A percentile compares a stretch with the other conserved stretches of the same genome.
phyloP scores from a whole-genome alignment of 345 rosid genomes.

The Passiflora organensis region DNA sequence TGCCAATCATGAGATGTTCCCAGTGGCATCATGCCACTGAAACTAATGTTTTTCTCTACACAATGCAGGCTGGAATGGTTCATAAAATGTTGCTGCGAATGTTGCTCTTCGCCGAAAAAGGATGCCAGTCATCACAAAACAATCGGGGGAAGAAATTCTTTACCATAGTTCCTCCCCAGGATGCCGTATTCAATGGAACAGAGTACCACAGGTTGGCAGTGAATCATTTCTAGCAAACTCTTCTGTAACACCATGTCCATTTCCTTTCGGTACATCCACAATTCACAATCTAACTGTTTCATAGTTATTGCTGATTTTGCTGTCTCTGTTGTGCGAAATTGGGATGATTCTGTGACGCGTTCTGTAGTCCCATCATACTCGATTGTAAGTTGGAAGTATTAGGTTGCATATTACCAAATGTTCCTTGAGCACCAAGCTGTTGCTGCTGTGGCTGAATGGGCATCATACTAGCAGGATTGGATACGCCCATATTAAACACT shows the following conservation, averaged over 20 bases:
- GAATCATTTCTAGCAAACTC: too few relatives aligned
- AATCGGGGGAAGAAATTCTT: too few relatives aligned
- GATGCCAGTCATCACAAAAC: neutral
- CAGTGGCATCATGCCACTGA: too few relatives aligned
- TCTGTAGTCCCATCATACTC: slow-evolving; percentile 64
- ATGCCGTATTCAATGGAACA: too few relatives aligned
- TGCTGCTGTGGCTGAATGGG: slow-evolving; percentile 55
- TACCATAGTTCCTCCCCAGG: too few relatives aligned
- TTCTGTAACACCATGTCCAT: too few relatives aligned
- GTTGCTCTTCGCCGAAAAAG: slow-evolving; percentile 3
- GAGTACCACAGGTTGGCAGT: too few relatives aligned
- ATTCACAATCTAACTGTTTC: neutral
- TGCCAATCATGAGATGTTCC: too few relatives aligned
- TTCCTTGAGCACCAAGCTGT: slow-evolving; percentile 50
- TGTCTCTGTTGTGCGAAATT: slow-evolving; percentile 65
- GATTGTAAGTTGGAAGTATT: slow-evolving; percentile 69
- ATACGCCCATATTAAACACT: slow-evolving; percentile 79
- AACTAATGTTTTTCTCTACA: too few relatives aligned
- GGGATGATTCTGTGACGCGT: slow-evolving; percentile 51
- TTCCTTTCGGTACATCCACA: too few relatives aligned
- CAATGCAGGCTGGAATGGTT: slow-evolving; percentile 43
- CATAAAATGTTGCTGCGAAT: slow-evolving; percentile 35
- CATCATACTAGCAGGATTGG: slow-evolving; percentile 64
- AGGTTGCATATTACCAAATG: slow-evolving; percentile 53
- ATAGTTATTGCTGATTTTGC: slow-evolving; percentile 60